Percentiles rank a stretch among this genome's conserved stretches.
Evolutionary conservation across 768 basidiomycete genomes (phyloP).

Genomic region (Agrocybe praecox): DNA sequence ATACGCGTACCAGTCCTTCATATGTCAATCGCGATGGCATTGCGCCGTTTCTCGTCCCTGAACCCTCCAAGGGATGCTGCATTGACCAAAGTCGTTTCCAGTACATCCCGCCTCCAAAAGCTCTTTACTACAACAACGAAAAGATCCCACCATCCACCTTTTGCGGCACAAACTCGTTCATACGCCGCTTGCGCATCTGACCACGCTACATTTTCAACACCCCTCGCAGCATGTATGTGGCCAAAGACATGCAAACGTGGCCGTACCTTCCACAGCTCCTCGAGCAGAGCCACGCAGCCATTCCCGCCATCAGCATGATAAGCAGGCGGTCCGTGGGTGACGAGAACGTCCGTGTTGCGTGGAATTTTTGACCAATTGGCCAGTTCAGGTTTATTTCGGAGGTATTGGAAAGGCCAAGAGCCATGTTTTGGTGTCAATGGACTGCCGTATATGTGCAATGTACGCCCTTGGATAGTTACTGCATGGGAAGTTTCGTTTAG

Average conservation of each 20-base stretch:
- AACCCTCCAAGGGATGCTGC: slow-evolving; percentile 28
- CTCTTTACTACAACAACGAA: slow-evolving; percentile 12
- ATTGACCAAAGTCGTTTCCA: slow-evolving; percentile 30
- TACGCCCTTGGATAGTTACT: slow-evolving; percentile 30
- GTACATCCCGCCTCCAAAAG: slow-evolving; percentile 7
- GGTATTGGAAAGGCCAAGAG: slow-evolving; percentile 38
- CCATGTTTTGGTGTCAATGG: slow-evolving; percentile 41
- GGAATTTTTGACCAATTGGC: slow-evolving; percentile 32
- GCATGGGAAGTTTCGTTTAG: slow-evolving; percentile 33
- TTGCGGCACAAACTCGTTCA: slow-evolving; percentile 26
- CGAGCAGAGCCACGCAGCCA: slow-evolving; percentile 36
- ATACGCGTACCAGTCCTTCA: not conserved
- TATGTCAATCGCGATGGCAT: slow-evolving; percentile 31
- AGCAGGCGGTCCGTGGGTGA: slow-evolving; percentile 45
- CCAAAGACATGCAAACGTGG: slow-evolving; percentile 43
- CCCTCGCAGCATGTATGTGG: slow-evolving; percentile 41
- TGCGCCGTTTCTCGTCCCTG: slow-evolving; percentile 21
- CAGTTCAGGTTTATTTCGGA: slow-evolving; percentile 15
- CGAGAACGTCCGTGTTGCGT: slow-evolving; percentile 35
- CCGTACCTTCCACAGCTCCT: slow-evolving; percentile 31
- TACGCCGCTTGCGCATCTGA: slow-evolving; percentile 27
- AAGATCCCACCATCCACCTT: slow-evolving; percentile 13
- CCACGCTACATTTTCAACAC: slow-evolving; percentile 34
- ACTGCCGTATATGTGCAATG: slow-evolving; percentile 37
- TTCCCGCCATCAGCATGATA: slow-evolving; percentile 27